phyloP scores from a whole-genome alignment of 2,329 filamentous ascomycete genomes.

The Dactylellina cionopaga region DNA sequence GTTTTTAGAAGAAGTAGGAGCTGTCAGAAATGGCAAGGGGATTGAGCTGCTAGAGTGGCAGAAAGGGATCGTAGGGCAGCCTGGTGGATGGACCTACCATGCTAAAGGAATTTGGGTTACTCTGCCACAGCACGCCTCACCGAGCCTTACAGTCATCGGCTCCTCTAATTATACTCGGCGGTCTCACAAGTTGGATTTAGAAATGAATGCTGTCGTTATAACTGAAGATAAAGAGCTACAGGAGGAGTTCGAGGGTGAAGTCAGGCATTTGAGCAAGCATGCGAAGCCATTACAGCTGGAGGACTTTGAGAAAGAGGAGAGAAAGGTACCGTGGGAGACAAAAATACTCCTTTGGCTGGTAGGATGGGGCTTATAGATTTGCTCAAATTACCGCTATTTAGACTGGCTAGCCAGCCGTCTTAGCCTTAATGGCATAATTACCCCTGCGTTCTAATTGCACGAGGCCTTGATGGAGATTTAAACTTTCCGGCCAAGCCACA shows the following conservation, averaged over 20 bases:
- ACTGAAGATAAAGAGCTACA: slow-evolving; percentile 80
- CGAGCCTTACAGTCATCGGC: slow-evolving; percentile 83
- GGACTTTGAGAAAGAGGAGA: slow-evolving; percentile 82
- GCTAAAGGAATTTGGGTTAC: slow-evolving; percentile 96
- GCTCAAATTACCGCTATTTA: too few species aligned
- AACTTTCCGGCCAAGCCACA: too few species aligned
- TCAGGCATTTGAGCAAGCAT: slow-evolving; percentile 80
- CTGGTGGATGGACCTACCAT: slow-evolving; percentile 95
- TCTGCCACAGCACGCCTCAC: slow-evolving; percentile 71
- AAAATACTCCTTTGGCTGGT: slow-evolving; percentile 56
- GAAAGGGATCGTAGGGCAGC: slow-evolving; percentile 79
- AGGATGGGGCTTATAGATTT: slow-evolving; percentile 38
- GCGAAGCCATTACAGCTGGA: slow-evolving; percentile 75
- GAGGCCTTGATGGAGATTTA: too few species aligned
- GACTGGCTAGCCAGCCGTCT: too few species aligned
- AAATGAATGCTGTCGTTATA: slow-evolving; percentile 86
- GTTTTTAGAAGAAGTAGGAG: slow-evolving; percentile 75
- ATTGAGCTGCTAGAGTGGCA: slow-evolving; percentile 89
- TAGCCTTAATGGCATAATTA: too few species aligned
- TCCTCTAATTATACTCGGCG: slow-evolving; percentile 96
- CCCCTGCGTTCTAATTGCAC: too few species aligned
- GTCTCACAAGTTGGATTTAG: slow-evolving; percentile 90
- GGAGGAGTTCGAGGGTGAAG: slow-evolving; percentile 78
- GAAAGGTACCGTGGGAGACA: slow-evolving; percentile 85
- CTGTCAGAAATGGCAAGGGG: slow-evolving; percentile 66